A percentile compares a stretch with the other conserved stretches of the same genome.
These are phyloP conservation scores for Cytospora chrysosperma DNA, from an alignment of 2,329 filamentous ascomycete genomes.

Conservation along the genomic window DNA sequence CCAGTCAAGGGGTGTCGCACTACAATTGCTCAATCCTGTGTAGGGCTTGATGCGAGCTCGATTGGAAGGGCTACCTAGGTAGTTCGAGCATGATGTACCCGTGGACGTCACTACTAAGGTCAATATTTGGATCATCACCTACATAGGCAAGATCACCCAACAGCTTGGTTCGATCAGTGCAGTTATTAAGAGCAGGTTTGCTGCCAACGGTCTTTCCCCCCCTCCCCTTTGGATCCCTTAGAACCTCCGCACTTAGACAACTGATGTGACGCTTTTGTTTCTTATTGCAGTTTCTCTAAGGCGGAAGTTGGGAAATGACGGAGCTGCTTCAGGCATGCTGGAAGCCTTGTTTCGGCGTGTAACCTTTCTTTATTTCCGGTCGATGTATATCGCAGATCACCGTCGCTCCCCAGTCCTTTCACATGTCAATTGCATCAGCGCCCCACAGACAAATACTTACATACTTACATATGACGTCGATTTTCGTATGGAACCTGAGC, in stretches of 20 bases:
- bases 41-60: not conserved
- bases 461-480: constrained; percentile 10
- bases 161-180: not conserved
- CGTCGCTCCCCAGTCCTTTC: not conserved
- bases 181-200: not conserved
- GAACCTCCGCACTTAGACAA: not conserved
- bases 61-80: not conserved
- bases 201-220: not conserved
- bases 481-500: not conserved
- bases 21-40: not conserved
- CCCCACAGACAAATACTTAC: not conserved
- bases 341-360: not conserved
- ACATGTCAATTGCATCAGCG: constrained; percentile 1
- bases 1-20: not conserved
- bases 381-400: not conserved
- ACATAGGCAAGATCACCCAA: not conserved
- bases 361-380: not conserved
- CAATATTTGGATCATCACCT: not conserved
- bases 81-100: not conserved
- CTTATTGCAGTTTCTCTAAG: not conserved
- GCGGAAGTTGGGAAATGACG: not conserved
- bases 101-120: not conserved
- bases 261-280: not conserved
- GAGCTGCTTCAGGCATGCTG: not conserved
- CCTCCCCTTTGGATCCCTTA: too few relatives aligned